Base-by-base conservation (phyloP, 1,284 basidiomycete genomes). In the Xerocomus minutiporus region DNA sequence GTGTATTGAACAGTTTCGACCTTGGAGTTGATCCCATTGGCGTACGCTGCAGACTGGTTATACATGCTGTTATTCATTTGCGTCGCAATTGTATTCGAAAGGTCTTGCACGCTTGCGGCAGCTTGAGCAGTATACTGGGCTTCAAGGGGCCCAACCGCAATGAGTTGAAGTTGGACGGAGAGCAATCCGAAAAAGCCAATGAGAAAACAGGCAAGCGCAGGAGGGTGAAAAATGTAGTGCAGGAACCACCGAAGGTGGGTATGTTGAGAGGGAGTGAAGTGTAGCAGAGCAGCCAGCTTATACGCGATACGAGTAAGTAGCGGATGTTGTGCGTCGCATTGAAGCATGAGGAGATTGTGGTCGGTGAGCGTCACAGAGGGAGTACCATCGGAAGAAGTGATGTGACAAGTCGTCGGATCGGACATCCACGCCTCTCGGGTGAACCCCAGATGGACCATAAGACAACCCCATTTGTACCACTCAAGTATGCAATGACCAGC, bases 181-280 rank as follows among this genome's bases (percentile, higher is more conserved):
- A 97, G 71, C n/a, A 98, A 72, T 13, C 95, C 95, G 57, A 97
- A 83, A 57, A 94, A 73, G 11, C 94, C 93, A 61, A 97, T 91
- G 54, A 93, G 81, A 66, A 98, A 85, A 63, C 93, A 88, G 0
- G 90, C 88, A 39, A 97, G 79, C 1, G 91, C 92, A 0, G 93
- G 90, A 2, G 93, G 85, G 64, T 97, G 91, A 65, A 91, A 89
- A 55, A 97, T 77, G 71, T 96, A 97, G 59, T 90, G 81, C 59
- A 92, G 75, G 70, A 92, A 91, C 88, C 89, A 95, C 52, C 81
- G 82, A 17, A 88, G 71, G 59, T 86, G 76, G 46, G 77, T 78
- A 61, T 88, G 80, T 59, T 84, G 78, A 26, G 76, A 71, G n/a
- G 82, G 76, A 11, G 74, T 77, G 57, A 88, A 73, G 49, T 70